Conservation (phyloP, 805 yeast species). For the Candida pini region DNA sequence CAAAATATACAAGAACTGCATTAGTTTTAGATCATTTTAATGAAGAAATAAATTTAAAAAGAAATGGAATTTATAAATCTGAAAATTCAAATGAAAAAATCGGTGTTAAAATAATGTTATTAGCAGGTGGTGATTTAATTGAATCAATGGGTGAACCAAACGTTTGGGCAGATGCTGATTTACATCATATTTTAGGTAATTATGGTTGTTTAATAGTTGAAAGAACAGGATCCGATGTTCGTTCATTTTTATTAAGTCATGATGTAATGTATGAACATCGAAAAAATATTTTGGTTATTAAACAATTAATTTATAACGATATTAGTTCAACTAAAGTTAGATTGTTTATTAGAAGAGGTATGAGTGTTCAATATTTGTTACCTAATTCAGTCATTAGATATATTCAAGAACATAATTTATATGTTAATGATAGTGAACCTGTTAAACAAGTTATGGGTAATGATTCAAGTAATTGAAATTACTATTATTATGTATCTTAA, state of each 20-base stretch:
- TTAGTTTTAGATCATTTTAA: constrained; percentile 94
- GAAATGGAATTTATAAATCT: constrained; percentile 72
- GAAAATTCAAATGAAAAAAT: constrained; percentile 45
- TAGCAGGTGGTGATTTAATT: constrained; percentile 96
- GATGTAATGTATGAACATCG: constrained; percentile 98
- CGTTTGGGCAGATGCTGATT: constrained; percentile 96
- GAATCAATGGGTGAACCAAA: constrained; percentile 99
- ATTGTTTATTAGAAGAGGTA: constrained; percentile 84
- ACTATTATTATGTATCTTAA: neutral
- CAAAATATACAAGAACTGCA: constrained; percentile 88
- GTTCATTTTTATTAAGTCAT: constrained; percentile 85
- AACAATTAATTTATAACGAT: constrained; percentile 94
- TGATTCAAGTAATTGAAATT: constrained; percentile 5
- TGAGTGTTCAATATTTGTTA: constrained; percentile 91
- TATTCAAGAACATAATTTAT: constrained; percentile 86
- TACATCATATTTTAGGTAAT: constrained; percentile 90
- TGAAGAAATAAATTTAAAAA: constrained; percentile 84
- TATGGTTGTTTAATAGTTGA: constrained; percentile 97
- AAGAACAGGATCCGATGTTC: constrained; percentile 93
- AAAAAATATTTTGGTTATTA: constrained; percentile 86
- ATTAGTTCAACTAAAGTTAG: constrained; percentile 93
- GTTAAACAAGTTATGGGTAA: constrained; percentile 74
- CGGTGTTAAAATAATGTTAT: constrained; percentile 90
- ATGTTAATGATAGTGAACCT: constrained; percentile 83
- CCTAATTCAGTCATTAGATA: constrained; percentile 95